Conservation (phyloP, 192 early-diverging fungal species). For the Coemansia sp. region DNA sequence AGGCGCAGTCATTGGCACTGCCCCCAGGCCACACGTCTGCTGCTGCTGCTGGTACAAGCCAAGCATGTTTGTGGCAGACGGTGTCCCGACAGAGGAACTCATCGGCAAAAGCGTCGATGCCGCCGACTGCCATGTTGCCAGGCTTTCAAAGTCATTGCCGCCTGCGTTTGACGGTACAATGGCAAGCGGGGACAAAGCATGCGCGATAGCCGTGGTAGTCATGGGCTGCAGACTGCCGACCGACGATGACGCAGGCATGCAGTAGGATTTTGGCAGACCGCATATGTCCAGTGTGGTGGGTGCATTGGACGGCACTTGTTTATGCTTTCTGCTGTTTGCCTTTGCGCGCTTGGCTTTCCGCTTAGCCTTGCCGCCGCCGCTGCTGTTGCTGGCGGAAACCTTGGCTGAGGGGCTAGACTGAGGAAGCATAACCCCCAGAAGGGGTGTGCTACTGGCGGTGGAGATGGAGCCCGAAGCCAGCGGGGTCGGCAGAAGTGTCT, state of each 20-base stretch:
- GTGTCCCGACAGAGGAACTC: background rate
- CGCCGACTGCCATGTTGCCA: background rate
- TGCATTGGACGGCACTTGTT: background rate
- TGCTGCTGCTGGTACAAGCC: background rate
- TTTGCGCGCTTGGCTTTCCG: background rate
- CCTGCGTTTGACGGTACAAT: background rate
- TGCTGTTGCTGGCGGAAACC: background rate
- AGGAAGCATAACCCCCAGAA: background rate
- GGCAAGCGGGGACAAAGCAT: background rate
- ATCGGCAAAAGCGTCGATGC: slow-evolving; percentile 4
- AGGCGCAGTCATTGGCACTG: slow-evolving; percentile 23
- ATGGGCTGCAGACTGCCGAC: slow-evolving; percentile 8
- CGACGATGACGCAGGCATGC: background rate
- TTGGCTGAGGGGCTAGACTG: too few relatives aligned
- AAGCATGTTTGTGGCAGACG: background rate
- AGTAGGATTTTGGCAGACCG: background rate
- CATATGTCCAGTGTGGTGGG: background rate
- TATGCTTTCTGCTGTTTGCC: background rate
- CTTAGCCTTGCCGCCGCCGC: background rate
- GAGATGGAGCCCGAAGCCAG: background rate
- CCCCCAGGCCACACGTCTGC: background rate
- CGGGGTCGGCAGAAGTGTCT: slow-evolving; percentile 11
- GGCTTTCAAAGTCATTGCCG: background rate
- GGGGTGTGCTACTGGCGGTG: slow-evolving; percentile 1
- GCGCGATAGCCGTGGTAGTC: background rate